Conservation (phyloP, 441 rosid species). For the Erodium moschatum region DNA sequence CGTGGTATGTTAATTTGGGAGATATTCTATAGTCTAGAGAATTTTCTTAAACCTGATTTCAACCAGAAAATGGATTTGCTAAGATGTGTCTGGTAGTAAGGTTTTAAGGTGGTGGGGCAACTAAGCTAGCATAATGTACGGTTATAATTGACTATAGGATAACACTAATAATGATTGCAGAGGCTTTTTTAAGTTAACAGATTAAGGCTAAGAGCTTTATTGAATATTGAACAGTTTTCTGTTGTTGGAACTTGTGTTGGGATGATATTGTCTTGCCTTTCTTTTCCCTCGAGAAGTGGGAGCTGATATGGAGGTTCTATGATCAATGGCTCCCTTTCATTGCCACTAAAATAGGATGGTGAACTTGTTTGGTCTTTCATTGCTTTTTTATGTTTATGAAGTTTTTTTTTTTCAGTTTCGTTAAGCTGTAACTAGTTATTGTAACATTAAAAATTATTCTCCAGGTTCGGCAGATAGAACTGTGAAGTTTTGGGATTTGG, state of each 20-base stretch:
- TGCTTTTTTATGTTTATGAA: background rate
- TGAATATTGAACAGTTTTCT: background rate
- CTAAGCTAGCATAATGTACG: background rate
- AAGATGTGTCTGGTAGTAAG: background rate
- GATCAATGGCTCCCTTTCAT: background rate
- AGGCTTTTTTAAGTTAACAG: background rate
- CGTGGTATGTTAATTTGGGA: background rate
- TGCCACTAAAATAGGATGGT: background rate
- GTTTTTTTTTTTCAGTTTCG: background rate
- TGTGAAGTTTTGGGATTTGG: constrained; percentile 95
- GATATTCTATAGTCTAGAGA: background rate
- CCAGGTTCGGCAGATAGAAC: constrained; percentile 95
- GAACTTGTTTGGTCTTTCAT: background rate
- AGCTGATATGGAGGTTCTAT: background rate
- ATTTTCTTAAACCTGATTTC: background rate
- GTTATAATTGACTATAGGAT: background rate
- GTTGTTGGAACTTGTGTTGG: background rate
- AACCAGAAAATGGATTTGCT: background rate
- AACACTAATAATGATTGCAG: background rate
- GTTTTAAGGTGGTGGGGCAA: background rate
- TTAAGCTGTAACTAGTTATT: background rate
- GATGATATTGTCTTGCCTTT: background rate
- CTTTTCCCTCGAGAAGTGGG: background rate
- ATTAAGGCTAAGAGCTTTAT: background rate
- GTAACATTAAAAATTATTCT: constrained; percentile 22